Evolutionary conservation across 164 flowering plant genomes (phyloP).

Genomic region (Magnolia sinica): DNA sequence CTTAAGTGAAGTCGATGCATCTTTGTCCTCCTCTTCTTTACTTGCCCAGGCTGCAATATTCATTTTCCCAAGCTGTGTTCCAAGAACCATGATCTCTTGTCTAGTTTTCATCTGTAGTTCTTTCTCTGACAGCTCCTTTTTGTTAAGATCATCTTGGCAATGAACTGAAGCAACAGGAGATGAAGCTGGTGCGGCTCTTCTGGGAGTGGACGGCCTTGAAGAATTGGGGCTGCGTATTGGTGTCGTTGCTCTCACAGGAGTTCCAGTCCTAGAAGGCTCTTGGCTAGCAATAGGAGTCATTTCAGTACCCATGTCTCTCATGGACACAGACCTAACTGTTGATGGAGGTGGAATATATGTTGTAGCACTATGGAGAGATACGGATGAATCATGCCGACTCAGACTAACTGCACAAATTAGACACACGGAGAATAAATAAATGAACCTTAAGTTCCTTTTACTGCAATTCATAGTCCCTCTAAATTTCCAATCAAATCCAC

Average conservation of each 20-base stretch:
- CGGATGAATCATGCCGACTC: conserved; percentile 65
- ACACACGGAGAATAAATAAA: neutral
- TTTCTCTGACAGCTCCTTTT: conserved; percentile 55
- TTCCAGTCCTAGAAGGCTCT: conserved; percentile 90
- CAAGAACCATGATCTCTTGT: conserved; percentile 77
- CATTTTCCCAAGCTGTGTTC: conserved; percentile 74
- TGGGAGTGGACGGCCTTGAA: conserved; percentile 74
- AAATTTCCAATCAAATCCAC: neutral
- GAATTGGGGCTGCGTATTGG: conserved; percentile 67
- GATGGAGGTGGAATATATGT: conserved; percentile 70
- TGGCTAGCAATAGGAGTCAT: conserved; percentile 94
- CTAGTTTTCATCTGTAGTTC: conserved; percentile 78
- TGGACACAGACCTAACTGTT: conserved; percentile 82
- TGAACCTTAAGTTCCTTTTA: neutral
- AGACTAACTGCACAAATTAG: conserved; percentile 50
- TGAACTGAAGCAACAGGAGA: conserved; percentile 25
- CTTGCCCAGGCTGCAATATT: conserved; percentile 96
- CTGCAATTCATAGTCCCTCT: neutral
- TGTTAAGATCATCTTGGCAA: conserved; percentile 24
- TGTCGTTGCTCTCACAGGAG: conserved; percentile 77
- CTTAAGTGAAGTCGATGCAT: conserved; percentile 52
- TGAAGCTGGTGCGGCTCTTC: conserved; percentile 41
- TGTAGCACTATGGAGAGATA: conserved; percentile 51
- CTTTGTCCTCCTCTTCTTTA: conserved; percentile 67
- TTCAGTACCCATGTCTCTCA: conserved; percentile 99